Evolutionary conservation across 192 early-diverging fungal species (phyloP).

Genomic region (Chytriomyces hyalinus): DNA sequence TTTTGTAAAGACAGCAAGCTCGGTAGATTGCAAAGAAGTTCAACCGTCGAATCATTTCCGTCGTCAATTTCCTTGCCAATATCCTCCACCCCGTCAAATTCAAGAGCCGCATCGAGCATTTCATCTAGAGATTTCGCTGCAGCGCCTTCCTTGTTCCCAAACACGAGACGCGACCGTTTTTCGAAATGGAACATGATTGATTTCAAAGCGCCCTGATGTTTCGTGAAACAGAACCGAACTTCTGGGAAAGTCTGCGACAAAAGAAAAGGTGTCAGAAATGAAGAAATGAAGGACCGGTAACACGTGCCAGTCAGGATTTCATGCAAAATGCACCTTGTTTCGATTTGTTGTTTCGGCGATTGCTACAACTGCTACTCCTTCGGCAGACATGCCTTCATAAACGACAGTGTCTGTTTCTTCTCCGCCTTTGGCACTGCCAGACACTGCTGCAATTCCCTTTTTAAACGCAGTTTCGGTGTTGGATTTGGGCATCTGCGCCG

Average conservation of each 20-base stretch:
- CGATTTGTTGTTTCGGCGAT: conserved; percentile 67
- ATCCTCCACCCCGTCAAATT: conserved; percentile 67
- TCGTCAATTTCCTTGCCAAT: conserved; percentile 37
- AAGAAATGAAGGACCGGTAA: neutral
- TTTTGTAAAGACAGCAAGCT: conserved; percentile 56
- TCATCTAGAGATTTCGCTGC: conserved; percentile 53
- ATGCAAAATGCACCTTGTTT: conserved; percentile 27
- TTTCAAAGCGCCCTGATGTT: conserved; percentile 63
- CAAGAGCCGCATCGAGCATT: conserved; percentile 66
- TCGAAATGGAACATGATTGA: conserved; percentile 74
- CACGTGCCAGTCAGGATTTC: conserved; percentile 3
- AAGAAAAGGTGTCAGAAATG: conserved; percentile 17
- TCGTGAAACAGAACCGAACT: conserved; percentile 62
- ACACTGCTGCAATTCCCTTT: conserved; percentile 47
- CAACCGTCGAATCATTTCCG: conserved; percentile 39
- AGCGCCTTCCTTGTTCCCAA: conserved; percentile 42
- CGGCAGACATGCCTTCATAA: conserved; percentile 71
- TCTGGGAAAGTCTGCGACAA: conserved; percentile 64
- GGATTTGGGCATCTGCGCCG: conserved; percentile 71
- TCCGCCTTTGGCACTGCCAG: conserved; percentile 23
- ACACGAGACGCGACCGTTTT: conserved; percentile 65
- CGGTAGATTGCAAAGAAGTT: conserved; percentile 62
- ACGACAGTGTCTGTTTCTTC: conserved; percentile 54
- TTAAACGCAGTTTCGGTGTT: conserved; percentile 75
- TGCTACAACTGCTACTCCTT: conserved; percentile 67